A percentile compares a stretch with the other conserved stretches of the same genome.
These are phyloP conservation scores for Yamadazyma dendronema DNA, from an alignment of 1,139 yeast species.

Conservation along the genomic window DNA sequence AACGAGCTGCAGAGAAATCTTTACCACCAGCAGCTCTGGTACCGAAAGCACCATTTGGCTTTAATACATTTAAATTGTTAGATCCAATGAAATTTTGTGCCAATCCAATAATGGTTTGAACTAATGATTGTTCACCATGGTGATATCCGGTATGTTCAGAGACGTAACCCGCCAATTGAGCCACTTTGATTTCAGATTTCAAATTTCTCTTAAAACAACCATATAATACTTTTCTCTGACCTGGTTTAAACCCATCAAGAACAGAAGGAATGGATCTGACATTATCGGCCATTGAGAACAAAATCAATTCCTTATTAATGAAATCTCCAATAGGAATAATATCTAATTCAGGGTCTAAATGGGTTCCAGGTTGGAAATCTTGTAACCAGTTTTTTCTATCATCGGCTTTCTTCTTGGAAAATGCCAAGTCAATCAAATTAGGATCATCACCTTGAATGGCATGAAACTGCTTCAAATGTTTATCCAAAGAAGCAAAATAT, in stretches of 20 bases:
- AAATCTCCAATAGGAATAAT: conserved; percentile 91
- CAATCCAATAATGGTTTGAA: conserved; percentile 86
- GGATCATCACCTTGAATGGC: conserved; percentile 79
- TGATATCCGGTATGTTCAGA: conserved; percentile 92
- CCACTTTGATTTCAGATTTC: conserved; percentile 79
- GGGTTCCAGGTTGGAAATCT: conserved; percentile 86
- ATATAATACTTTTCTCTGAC: conserved; percentile 89
- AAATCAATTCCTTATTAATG: conserved; percentile 89
- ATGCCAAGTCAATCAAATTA: conserved; percentile 85
- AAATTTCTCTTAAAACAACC: conserved; percentile 86
- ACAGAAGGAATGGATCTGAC: conserved; percentile 93
- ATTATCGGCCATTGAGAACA: conserved; percentile 96
- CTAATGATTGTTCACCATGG: conserved; percentile 89
- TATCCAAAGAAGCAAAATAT: conserved; percentile 82
- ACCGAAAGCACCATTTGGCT: conserved; percentile 97
- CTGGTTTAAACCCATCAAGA: conserved; percentile 95
- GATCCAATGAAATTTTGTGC: conserved; percentile 96
- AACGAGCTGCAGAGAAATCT: conserved; percentile 98
- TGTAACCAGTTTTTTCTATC: conserved; percentile 98
- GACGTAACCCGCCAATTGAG: conserved; percentile 87
- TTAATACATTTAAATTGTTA: conserved; percentile 78
- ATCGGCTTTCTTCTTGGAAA: conserved; percentile 93
- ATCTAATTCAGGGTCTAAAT: conserved; percentile 73
- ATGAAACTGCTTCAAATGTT: conserved; percentile 84
- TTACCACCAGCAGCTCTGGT: conserved; percentile 97